A percentile compares a stretch with the other conserved stretches of the same genome.
phyloP scores from a whole-genome alignment of 108 stramenopile species.

The Heterococcus sp. region DNA sequence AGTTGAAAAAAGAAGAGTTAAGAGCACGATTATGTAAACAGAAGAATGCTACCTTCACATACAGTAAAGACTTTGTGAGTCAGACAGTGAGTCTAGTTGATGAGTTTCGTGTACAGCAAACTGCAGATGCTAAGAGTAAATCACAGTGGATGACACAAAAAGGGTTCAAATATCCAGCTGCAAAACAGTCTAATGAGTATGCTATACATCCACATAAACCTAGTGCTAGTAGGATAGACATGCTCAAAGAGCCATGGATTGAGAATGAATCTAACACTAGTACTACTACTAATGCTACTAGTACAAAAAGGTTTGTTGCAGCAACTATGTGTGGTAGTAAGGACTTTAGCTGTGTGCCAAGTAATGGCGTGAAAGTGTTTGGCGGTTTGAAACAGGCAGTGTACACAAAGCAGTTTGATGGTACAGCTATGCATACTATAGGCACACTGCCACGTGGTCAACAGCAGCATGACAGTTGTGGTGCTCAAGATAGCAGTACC shows the following conservation, averaged over 20 bases:
- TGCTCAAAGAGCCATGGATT: constrained; percentile 54
- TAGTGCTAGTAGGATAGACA: constrained; percentile 46
- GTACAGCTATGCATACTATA: constrained; percentile 27
- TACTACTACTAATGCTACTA: not conserved
- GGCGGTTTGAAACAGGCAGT: constrained; percentile 28
- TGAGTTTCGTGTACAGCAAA: constrained; percentile 29
- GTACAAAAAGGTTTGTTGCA: not conserved
- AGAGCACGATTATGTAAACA: constrained; percentile 31
- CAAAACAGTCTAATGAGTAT: constrained; percentile 34
- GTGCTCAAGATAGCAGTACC: constrained; percentile 5
- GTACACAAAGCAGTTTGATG: constrained; percentile 35
- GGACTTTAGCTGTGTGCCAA: constrained; percentile 30
- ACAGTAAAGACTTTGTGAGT: constrained; percentile 52
- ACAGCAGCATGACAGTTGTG: not conserved
- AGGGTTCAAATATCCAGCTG: constrained; percentile 55
- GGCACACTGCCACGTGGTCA: constrained; percentile 45
- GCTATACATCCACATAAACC: constrained; percentile 46
- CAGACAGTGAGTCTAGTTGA: constrained; percentile 52
- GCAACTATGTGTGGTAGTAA: constrained; percentile 4
- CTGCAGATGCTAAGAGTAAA: constrained; percentile 13
- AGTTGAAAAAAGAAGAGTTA: constrained; percentile 49
- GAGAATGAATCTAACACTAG: constrained; percentile 44
- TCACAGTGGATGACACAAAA: constrained; percentile 25
- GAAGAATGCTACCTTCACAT: constrained; percentile 43
- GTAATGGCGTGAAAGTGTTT: constrained; percentile 20